Percentiles rank a stretch among this genome's conserved stretches.
These are phyloP conservation scores for Fusarium sp. DNA, from an alignment of 2,329 filamentous ascomycete genomes.

Conservation along the genomic window DNA sequence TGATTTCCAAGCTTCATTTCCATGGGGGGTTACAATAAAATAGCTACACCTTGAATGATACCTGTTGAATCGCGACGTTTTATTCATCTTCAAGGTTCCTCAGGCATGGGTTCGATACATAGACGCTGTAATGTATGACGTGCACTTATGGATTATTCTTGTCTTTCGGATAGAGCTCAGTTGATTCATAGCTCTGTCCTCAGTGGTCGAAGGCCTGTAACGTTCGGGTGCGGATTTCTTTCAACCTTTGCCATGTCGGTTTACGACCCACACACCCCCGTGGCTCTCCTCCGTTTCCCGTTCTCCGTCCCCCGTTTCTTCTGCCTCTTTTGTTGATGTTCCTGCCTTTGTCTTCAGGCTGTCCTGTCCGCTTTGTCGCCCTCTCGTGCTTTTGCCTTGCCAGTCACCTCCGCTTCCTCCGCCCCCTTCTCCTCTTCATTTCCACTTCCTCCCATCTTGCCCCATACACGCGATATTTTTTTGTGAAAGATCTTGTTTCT, in stretches of 20 bases:
- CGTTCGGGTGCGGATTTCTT: neutral
- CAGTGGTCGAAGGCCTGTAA: neutral
- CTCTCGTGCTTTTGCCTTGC: conserved; percentile 27
- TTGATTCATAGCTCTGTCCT: neutral
- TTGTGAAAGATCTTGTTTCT: neutral
- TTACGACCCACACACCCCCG: conserved; percentile 32
- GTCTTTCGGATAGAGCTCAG: neutral
- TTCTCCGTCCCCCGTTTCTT: conserved; percentile 28
- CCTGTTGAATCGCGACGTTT: neutral
- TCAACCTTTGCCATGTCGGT: conserved; percentile 26
- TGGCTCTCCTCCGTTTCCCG: conserved; percentile 37
- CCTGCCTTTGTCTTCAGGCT: conserved; percentile 35
- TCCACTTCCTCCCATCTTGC: conserved; percentile 11
- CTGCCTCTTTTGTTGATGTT: conserved; percentile 23
- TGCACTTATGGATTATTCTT: neutral
- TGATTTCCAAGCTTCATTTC: neutral
- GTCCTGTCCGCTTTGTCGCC: conserved; percentile 21
- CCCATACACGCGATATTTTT: conserved; percentile 10
- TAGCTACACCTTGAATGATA: neutral
- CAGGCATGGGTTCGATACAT: neutral
- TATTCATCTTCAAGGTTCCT: neutral
- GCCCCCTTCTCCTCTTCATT: conserved; percentile 16
- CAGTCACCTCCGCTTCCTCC: conserved; percentile 22
- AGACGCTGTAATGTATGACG: neutral
- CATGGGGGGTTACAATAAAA: neutral